Conservation (phyloP, 495 filamentous ascomycete species). For the Apodospora peruviana region DNA sequence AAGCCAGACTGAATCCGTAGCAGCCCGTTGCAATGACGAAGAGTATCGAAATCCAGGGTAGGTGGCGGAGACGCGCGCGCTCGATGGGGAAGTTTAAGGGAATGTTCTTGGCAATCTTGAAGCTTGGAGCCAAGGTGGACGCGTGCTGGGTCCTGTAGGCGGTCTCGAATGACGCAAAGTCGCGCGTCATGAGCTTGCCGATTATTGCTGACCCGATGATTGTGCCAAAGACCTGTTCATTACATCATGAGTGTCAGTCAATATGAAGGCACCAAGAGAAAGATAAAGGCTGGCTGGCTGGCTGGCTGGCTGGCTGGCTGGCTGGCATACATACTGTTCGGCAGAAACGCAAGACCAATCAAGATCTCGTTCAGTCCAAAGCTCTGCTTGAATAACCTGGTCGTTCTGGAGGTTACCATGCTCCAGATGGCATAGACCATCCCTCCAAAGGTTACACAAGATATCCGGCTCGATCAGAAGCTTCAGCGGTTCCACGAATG, state of each 20-base stretch:
- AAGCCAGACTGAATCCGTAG: slow-evolving; percentile 37
- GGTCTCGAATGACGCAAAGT: slow-evolving; percentile 31
- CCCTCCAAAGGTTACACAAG: slow-evolving; percentile 39
- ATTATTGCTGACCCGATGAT: slow-evolving; percentile 48
- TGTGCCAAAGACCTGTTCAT: slow-evolving; percentile 44
- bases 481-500: slow-evolving; percentile 32
- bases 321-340: slow-evolving; percentile 19
- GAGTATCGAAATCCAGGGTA: slow-evolving; percentile 30
- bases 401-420: slow-evolving; percentile 46
- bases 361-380: slow-evolving; percentile 48
- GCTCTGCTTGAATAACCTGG: slow-evolving; percentile 33
- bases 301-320: not conserved
- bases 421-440: slow-evolving; percentile 47
- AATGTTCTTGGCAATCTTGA: slow-evolving; percentile 37
- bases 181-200: slow-evolving; percentile 38
- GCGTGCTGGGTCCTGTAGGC: slow-evolving; percentile 27
- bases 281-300: not conserved
- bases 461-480: slow-evolving; percentile 42
- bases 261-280: not conserved
- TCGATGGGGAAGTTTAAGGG: slow-evolving; percentile 49
- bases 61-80: slow-evolving; percentile 43
- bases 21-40: slow-evolving; percentile 26
- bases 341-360: slow-evolving; percentile 50
- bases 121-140: slow-evolving; percentile 36
- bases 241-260: not conserved